phyloP scores from a whole-genome alignment of 805 yeast genomes.

The Saccharomycopsis synnaedendra region DNA sequence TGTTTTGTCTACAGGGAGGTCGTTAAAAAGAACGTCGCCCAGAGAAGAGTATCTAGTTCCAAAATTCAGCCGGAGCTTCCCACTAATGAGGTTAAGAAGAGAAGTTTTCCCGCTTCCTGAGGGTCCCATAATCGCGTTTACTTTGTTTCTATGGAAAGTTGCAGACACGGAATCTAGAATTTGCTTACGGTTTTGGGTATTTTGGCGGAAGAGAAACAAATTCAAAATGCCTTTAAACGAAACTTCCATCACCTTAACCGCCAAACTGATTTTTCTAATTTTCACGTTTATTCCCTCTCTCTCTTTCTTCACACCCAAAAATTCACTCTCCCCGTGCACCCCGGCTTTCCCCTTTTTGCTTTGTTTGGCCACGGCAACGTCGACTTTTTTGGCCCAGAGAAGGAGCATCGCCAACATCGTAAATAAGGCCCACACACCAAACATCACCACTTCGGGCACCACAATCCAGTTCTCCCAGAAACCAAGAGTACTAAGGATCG shows the following conservation, averaged over 20 bases:
- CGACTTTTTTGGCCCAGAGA: conserved; percentile 37
- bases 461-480: conserved; percentile 53
- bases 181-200: conserved; percentile 18
- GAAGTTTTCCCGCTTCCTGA: conserved; percentile 76
- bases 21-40: conserved; percentile 37
- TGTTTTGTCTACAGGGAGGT: conserved; percentile 23
- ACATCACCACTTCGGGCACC: conserved; percentile 48
- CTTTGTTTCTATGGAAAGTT: conserved; percentile 37
- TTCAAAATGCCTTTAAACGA: conserved; percentile 6
- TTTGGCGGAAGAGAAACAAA: neutral
- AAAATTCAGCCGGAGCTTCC: conserved; percentile 35
- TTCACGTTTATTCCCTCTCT: conserved; percentile 8
- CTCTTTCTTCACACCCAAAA: neutral
- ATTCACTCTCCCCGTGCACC: neutral
- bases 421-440: conserved; percentile 50
- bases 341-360: neutral
- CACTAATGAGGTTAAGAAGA: conserved; percentile 49
- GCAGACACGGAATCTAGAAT: conserved; percentile 40
- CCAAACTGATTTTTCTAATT: conserved; percentile 2
- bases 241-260: conserved; percentile 8
- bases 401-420: conserved; percentile 36
- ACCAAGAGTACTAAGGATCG: conserved; percentile 46
- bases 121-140: conserved; percentile 73
- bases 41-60: conserved; percentile 21
- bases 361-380: conserved; percentile 36